A percentile compares a stretch with the other conserved stretches of the same genome.
Conservation (phyloP, 352 stramenopile species). For the Paralagenidium karlingii region DNA sequence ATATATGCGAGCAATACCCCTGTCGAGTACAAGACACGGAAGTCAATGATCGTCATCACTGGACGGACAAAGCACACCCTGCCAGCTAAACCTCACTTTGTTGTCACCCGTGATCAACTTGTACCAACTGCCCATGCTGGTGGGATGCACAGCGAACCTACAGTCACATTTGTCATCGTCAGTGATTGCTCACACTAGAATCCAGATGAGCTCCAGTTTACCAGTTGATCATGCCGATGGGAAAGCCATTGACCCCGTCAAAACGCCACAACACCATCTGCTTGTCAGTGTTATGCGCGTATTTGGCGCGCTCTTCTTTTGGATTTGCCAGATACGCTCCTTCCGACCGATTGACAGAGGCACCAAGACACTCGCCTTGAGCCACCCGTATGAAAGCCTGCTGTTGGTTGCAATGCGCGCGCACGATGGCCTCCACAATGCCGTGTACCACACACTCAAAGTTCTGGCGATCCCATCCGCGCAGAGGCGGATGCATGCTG, state of each 20-base stretch:
- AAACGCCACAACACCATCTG: slow-evolving; percentile 86
- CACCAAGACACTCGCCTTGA: slow-evolving; percentile 47
- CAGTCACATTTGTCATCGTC: neutral
- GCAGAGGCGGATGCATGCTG: slow-evolving; percentile 66
- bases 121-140: slow-evolving; percentile 90
- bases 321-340: slow-evolving; percentile 88
- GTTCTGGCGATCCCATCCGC: slow-evolving; percentile 65
- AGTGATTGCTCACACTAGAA: no score
- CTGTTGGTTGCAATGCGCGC: slow-evolving; percentile 65
- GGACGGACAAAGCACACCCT: neutral
- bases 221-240: slow-evolving; percentile 89
- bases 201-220: no score
- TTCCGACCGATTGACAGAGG: slow-evolving; percentile 80
- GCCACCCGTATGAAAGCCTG: slow-evolving; percentile 46
- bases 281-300: slow-evolving; percentile 84
- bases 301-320: slow-evolving; percentile 53
- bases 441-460: slow-evolving; percentile 85
- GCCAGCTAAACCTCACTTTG: slow-evolving; percentile 27
- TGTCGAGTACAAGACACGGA: neutral
- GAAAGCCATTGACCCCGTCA: slow-evolving; percentile 62
- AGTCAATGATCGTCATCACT: neutral
- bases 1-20: slow-evolving; percentile 80
- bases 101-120: slow-evolving; percentile 90
- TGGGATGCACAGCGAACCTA: slow-evolving; percentile 87
- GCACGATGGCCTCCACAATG: slow-evolving; percentile 72